A percentile compares a stretch with the other conserved stretches of the same genome.
Evolutionary conservation across 2,329 filamentous ascomycete genomes (phyloP).

Genomic region (Fusarium albosuccineum): DNA sequence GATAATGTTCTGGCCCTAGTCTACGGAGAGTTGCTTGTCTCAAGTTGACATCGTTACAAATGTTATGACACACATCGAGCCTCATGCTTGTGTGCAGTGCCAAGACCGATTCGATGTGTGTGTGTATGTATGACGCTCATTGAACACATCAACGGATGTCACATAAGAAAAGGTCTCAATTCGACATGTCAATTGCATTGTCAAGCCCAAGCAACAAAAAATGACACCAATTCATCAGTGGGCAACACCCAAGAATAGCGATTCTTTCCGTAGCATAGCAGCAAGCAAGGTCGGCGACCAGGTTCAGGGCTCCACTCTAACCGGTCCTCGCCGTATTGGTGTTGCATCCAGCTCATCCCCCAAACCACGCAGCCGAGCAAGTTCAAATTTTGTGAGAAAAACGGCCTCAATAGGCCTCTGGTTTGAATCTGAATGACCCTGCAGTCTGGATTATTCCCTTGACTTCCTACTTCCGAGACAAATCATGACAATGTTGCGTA

Average conservation of each 20-base stretch:
- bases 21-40: no score
- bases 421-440: not conserved
- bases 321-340: constrained; percentile 34
- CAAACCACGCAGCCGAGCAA: constrained; percentile 24
- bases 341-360: constrained; percentile 33
- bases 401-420: not conserved
- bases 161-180: not conserved
- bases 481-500: constrained; percentile 32
- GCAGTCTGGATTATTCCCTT: constrained; percentile 4
- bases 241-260: constrained; percentile 11
- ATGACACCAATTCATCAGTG: not conserved
- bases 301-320: constrained; percentile 40
- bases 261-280: constrained; percentile 36
- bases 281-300: constrained; percentile 37
- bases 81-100: not conserved
- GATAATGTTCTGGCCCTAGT: not conserved
- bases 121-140: constrained; percentile 13
- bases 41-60: no score
- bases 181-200: not conserved
- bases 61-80: no score
- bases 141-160: constrained; percentile 6
- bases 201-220: not conserved
- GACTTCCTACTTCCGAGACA: constrained; percentile 13
- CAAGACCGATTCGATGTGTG: not conserved
- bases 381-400: constrained; percentile 11